Base-by-base conservation (phyloP, 2,329 filamentous ascomycete species). In the Microdochium trichocladiopsis region DNA sequence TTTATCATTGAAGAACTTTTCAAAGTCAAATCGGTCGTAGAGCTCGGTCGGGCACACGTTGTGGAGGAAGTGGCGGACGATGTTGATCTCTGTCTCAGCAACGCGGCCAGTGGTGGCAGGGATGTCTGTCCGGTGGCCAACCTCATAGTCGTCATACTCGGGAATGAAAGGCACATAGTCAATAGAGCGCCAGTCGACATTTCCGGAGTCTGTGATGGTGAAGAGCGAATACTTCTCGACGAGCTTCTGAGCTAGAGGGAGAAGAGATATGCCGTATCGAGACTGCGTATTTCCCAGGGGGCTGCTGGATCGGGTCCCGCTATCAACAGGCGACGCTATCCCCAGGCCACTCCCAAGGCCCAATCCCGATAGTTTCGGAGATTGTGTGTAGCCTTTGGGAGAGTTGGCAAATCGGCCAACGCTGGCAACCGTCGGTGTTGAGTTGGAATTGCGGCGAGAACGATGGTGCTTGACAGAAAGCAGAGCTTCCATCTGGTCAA, bases 31-130 rank as follows among this genome's bases (percentile, higher is more conserved):
- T 5, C 63, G 61, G 4, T 55, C 36, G 31, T 66, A 69, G 6
- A 70, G 58, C 0, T 66, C 62, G 1, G 53, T 51, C 0, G 67
- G 67, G 24, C 67, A 70, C 12, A 69, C 64, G 11, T 58, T 65
- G 5, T 52, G 57, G 2, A 70, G 58, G 36, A 66, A 69, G 48
- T 69, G 65, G 6, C 56, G 56, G 8, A 69, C 53, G 12, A 69
- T 68, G 8, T 54, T 53, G 47, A 69, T 60, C 50, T 69, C 66
- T 0, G 61, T 58, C 41, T 65, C 58, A 3, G 18, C 6, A 22
- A 45, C 41, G 3, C 18, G n/a, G n/a, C 41, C 21, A 4, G 5
- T 21, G 9, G 16, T 16, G 14, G 10, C 41, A 22, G 12, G 21
- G 41, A 12, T 5, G 22, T 23, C 18, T 5, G 41, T 22, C n/a